A percentile compares a stretch with the other conserved stretches of the same genome.
phyloP scores from a whole-genome alignment of 1,284 basidiomycete genomes.

The Thelephora terrestris region DNA sequence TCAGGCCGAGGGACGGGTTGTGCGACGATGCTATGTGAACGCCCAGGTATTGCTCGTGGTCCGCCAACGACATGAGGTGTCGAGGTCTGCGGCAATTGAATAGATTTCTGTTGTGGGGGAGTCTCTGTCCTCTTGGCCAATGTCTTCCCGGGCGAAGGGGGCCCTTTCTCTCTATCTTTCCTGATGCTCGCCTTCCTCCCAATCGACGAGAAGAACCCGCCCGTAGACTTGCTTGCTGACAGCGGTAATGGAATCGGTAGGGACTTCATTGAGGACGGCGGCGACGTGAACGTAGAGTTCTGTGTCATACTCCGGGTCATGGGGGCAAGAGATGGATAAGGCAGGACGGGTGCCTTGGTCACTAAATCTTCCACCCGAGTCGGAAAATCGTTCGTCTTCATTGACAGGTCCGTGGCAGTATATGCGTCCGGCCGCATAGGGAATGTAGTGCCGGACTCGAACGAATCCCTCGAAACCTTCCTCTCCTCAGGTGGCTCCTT shows the following conservation, averaged over 20 bases:
- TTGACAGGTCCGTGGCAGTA: conserved; percentile 60
- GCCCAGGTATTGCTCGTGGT: conserved; percentile 59
- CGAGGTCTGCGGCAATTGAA: conserved; percentile 25
- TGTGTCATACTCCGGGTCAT: conserved; percentile 14
- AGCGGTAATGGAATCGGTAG: conserved; percentile 19
- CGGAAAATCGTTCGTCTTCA: conserved; percentile 28
- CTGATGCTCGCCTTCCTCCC: conserved; percentile 58
- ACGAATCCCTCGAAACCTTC: conserved; percentile 59
- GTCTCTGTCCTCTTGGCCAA: conserved; percentile 27
- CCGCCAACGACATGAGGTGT: conserved; percentile 60
- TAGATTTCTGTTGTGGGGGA: conserved; percentile 25
- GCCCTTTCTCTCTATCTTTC: conserved; percentile 23
- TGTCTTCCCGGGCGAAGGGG: conserved; percentile 26
- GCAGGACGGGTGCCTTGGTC: conserved; percentile 48
- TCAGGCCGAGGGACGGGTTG: conserved; percentile 5
- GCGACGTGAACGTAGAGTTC: conserved; percentile 17
- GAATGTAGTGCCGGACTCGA: conserved; percentile 67
- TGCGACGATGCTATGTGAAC: conserved; percentile 34
- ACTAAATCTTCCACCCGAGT: conserved; percentile 22
- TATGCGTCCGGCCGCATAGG: conserved; percentile 68
- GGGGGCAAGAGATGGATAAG: conserved; percentile 57
- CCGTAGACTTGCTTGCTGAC: conserved; percentile 28
- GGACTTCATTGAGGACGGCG: conserved; percentile 24
- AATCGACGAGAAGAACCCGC: conserved; percentile 65
- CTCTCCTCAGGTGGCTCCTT: conserved; percentile 36